Base-by-base conservation (phyloP, 345 rosid genomes). In the Lepidium sativum region DNA sequence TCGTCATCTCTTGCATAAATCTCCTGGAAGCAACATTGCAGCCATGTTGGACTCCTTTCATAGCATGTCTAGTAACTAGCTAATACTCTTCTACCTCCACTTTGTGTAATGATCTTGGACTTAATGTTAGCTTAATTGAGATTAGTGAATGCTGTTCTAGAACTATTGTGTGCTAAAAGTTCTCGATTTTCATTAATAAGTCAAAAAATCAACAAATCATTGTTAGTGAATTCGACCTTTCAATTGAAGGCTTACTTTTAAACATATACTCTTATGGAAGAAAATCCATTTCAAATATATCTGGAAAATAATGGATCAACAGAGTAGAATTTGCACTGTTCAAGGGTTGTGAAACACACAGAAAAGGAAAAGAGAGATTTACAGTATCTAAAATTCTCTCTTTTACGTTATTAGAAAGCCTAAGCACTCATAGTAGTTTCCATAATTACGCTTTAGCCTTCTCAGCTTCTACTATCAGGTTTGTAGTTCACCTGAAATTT, bases 301-400 rank as follows among this genome's bases (percentile, higher is more conserved):
- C 1, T 18, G 48, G 27, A 38, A 13, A 54, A 44, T 12, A 63
- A 20, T 7, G n/a, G 32, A 47, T 70, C 8, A 47, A 42, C 68
- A 39, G 17, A 70, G 64, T 54, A 37, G 44, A 63, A 40, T 33
- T 49, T 64, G 38, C 59, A 47, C 10, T 43, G 63, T 38, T 56
- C 45, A 63, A 57, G 39, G 64, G 65, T 56, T 38, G 53, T 48
- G 70, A 64, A 39, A 45, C 33, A 23, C 8, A 42, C 6, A 29
- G 6, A 44, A 63, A 48, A 27, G 35, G 38, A 62, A 71, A 71
- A 11, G 69, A 54, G 69, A 62, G 40, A 44, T 45, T 3, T 4
- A 44, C 11, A 62, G 63, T 55, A 40, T 63, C 20, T 20, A 47
- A 9, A 63, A 44, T 63, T 25, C 69, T 63, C 75, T 71, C 75